phyloP scores from a whole-genome alignment of 306 rosid species.

The Astragalus membranaceus region DNA sequence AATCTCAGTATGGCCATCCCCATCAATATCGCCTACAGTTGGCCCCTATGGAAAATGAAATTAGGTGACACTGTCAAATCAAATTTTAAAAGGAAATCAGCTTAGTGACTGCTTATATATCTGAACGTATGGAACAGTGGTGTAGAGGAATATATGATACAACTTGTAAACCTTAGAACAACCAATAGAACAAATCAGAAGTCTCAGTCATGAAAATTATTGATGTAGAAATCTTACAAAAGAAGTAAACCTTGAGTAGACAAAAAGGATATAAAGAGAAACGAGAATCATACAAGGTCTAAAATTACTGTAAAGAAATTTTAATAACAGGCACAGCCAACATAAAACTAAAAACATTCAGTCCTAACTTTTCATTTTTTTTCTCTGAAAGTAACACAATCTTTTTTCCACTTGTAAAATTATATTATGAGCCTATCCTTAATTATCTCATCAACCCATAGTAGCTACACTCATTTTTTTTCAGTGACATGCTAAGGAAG shows the following conservation, averaged over 20 bases:
- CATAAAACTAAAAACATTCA: neutral
- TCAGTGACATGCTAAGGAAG: constrained; percentile 11
- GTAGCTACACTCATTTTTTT: neutral
- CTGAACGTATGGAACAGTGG: neutral
- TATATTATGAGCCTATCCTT: neutral
- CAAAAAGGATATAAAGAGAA: neutral
- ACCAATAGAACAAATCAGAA: neutral
- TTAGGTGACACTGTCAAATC: constrained; percentile 3
- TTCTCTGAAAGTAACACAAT: neutral
- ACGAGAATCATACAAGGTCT: neutral
- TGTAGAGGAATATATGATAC: neutral
- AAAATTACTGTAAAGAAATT: neutral
- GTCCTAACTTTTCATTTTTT: neutral
- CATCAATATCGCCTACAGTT: constrained; percentile 85
- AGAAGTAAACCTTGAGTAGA: neutral
- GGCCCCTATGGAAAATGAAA: constrained; percentile 61
- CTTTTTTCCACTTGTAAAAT: neutral
- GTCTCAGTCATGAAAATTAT: neutral
- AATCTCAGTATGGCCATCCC: constrained; percentile 93
- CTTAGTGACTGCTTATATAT: neutral
- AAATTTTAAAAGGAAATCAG: neutral
- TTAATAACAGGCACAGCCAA: neutral
- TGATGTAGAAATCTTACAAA: neutral
- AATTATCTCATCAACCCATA: constrained; percentile 7
- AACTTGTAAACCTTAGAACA: neutral